Conservation (phyloP, 106 monocot genomes). For the Hemerocallis citrina region DNA sequence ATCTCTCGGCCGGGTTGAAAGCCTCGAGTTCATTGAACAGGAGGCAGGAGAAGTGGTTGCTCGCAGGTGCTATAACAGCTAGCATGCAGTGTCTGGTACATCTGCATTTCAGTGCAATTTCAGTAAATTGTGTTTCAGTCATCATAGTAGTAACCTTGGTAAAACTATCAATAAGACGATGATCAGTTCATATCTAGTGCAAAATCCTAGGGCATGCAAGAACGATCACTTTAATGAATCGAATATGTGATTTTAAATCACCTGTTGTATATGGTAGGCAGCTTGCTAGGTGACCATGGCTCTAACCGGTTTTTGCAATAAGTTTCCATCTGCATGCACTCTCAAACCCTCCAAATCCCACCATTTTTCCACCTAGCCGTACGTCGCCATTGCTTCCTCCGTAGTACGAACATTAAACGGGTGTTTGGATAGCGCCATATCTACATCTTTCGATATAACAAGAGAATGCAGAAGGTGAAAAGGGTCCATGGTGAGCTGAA, state of each 20-base stretch:
- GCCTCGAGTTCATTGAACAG: conserved; percentile 95
- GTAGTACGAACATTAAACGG: conserved; percentile 68
- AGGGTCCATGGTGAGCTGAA: conserved; percentile 80
- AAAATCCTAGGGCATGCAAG: not conserved
- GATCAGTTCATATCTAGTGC: not conserved
- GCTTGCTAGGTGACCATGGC: conserved; percentile 73
- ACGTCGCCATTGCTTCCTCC: conserved; percentile 93
- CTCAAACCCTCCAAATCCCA: conserved; percentile 45
- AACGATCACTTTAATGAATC: no score
- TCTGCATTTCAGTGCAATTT: conserved; percentile 46
- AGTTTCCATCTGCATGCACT: conserved; percentile 77
- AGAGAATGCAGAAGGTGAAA: conserved; percentile 66
- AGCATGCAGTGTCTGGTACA: conserved; percentile 81
- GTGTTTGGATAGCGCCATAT: conserved; percentile 84
- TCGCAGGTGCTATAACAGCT: conserved; percentile 42
- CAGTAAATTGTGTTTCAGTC: no score
- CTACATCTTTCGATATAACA: conserved; percentile 33
- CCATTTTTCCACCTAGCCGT: conserved; percentile 88
- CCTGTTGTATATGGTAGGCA: conserved; percentile 75
- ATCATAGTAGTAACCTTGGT: no score
- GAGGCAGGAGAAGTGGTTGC: conserved; percentile 79
- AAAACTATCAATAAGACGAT: no score
- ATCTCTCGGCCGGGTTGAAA: conserved; percentile 81
- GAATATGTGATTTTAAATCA: not conserved
- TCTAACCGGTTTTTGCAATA: conserved; percentile 71